Evolutionary conservation across 148 eudicot genomes (phyloP).

Genomic region (Vaccinium macrocarpon): DNA sequence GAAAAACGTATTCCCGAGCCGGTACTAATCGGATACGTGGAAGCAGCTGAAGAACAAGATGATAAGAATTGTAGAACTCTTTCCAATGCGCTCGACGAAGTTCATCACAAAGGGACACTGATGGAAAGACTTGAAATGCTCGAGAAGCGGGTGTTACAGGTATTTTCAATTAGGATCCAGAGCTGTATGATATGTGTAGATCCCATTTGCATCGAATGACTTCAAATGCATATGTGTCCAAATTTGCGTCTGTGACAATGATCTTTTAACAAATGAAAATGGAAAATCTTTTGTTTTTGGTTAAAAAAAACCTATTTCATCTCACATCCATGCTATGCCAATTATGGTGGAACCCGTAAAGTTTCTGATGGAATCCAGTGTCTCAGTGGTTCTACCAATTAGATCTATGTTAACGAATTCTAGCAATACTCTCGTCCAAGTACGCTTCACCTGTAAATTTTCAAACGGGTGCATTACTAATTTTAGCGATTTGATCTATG

Average conservation of each 20-base stretch:
- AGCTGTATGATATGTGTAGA: neutral
- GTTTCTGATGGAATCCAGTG: neutral
- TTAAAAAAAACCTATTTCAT: too few relatives aligned
- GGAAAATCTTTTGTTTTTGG: neutral
- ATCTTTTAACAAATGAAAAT: neutral
- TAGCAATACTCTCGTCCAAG: neutral
- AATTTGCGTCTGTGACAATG: neutral
- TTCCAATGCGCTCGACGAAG: slow-evolving; percentile 43
- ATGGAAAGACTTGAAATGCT: slow-evolving; percentile 34
- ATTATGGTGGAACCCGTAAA: neutral
- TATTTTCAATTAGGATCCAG: slow-evolving; percentile 6
- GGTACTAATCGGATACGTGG: neutral
- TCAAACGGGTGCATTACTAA: too few relatives aligned
- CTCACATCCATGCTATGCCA: neutral
- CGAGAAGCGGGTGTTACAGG: slow-evolving; percentile 46
- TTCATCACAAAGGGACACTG: slow-evolving; percentile 46
- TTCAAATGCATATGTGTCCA: neutral
- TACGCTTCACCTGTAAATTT: too few relatives aligned
- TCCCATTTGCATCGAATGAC: neutral
- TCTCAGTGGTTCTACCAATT: neutral
- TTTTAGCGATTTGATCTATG: too few relatives aligned
- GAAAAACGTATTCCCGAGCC: slow-evolving; percentile 12
- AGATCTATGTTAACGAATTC: neutral
- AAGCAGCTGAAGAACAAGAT: neutral
- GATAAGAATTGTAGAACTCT: slow-evolving; percentile 21